Conservation (phyloP, 208 protist genomes). For the Acanthamoeba royreba region DNA sequence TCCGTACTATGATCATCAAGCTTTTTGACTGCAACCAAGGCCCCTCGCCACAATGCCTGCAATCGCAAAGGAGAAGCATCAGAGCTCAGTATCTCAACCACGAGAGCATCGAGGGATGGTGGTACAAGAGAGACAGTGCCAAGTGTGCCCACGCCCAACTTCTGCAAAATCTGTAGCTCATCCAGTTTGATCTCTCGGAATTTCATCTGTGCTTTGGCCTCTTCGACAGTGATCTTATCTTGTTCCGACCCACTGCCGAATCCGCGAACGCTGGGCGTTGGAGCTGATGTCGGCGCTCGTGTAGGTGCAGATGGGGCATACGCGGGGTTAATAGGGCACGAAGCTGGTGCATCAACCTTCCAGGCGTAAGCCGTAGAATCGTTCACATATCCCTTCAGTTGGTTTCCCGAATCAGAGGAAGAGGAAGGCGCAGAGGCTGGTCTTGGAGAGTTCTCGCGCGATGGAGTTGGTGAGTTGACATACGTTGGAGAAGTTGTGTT, state of each 20-base stretch:
- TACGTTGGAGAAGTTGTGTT: no score
- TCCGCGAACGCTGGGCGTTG: background rate
- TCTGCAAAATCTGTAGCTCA: background rate
- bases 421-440: no score
- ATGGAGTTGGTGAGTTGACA: no score
- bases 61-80: background rate
- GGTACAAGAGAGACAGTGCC: background rate
- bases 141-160: background rate
- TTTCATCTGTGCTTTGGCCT: background rate
- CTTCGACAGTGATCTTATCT: background rate
- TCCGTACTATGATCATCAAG: background rate
- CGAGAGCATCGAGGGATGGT: background rate
- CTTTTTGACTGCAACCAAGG: background rate
- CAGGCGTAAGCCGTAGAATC: background rate
- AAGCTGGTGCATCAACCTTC: background rate
- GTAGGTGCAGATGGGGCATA: background rate
- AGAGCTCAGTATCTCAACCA: background rate
- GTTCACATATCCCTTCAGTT: no score
- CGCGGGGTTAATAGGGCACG: slow-evolving; percentile 1
- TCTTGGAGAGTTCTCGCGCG: no score
- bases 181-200: background rate
- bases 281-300: background rate
- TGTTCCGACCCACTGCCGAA: background rate
- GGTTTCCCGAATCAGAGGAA: no score
- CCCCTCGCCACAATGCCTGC: background rate